These are phyloP conservation scores for Aspergillus costaricaensis DNA, from an alignment of 2,329 filamentous ascomycete genomes.

Conservation along the genomic window DNA sequence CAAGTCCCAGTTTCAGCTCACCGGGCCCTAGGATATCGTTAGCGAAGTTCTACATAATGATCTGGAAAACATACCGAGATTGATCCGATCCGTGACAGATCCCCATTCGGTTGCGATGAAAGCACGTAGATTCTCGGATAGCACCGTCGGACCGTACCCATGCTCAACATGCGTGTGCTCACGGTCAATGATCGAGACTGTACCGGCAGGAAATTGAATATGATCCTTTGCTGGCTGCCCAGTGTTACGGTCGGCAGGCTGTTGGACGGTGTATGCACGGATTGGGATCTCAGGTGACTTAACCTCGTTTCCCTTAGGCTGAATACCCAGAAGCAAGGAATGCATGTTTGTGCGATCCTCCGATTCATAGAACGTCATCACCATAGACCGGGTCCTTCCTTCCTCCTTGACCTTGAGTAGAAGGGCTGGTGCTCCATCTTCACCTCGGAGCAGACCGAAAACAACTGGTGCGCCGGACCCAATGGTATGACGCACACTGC, in stretches of 20 bases:
- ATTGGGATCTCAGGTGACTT: conserved; percentile 71
- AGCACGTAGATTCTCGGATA: conserved; percentile 74
- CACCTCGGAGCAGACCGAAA: conserved; percentile 74
- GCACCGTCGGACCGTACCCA: conserved; percentile 66
- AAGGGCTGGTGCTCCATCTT: conserved; percentile 68
- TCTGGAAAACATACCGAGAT: conserved; percentile 56
- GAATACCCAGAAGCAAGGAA: conserved; percentile 70
- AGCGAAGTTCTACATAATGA: conserved; percentile 12
- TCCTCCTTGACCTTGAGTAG: conserved; percentile 70
- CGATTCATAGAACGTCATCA: conserved; percentile 75
- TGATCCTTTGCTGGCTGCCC: conserved; percentile 34
- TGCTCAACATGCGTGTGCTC: conserved; percentile 58
- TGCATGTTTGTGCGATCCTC: conserved; percentile 71
- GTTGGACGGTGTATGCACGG: conserved; percentile 64
- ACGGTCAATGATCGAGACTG: conserved; percentile 66
- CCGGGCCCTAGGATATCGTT: conserved; percentile 56
- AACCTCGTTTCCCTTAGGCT: conserved; percentile 67
- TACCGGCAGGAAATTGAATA: conserved; percentile 40
- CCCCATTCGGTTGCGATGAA: conserved; percentile 75
- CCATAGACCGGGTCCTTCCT: conserved; percentile 67
- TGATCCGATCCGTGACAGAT: conserved; percentile 79
- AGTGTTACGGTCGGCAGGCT: conserved; percentile 40
- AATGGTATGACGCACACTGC: conserved; percentile 71
- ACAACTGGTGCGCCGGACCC: conserved; percentile 67
- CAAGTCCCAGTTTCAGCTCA: conserved; percentile 68